Evolutionary conservation across 805 yeast species (phyloP).

Genomic region (Ogataea naganishii): DNA sequence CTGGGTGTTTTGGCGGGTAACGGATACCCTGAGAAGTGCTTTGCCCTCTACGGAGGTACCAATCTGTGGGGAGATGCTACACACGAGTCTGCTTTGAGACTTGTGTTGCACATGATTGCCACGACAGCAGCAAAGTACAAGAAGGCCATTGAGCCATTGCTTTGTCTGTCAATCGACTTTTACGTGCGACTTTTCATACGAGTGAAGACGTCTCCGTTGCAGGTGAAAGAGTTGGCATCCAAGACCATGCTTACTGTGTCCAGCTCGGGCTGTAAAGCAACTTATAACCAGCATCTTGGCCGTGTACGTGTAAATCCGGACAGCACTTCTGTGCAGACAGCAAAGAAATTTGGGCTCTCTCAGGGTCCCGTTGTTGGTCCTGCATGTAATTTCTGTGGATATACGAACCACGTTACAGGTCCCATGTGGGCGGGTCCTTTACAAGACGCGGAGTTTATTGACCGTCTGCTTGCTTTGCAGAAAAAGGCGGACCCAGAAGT

Average conservation of each 20-base stretch:
- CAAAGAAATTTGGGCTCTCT: constrained; percentile 45
- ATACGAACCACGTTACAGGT: constrained; percentile 73
- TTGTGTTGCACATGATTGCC: constrained; percentile 70
- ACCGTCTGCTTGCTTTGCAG: constrained; percentile 49
- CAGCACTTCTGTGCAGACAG: constrained; percentile 18
- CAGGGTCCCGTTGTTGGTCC: constrained; percentile 54
- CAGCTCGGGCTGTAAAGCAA: constrained; percentile 83
- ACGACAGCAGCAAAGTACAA: constrained; percentile 86
- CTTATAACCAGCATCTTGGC: constrained; percentile 69
- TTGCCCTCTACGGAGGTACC: constrained; percentile 88
- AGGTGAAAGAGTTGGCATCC: constrained; percentile 72
- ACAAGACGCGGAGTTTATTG: constrained; percentile 63
- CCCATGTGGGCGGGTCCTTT: constrained; percentile 92
- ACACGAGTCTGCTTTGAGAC: constrained; percentile 87
- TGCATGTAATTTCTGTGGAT: constrained; percentile 63
- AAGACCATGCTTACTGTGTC: constrained; percentile 71
- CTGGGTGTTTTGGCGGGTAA: constrained; percentile 92
- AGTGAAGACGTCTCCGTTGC: constrained; percentile 68
- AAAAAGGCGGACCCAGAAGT: constrained; percentile 37
- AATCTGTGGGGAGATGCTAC: constrained; percentile 79
- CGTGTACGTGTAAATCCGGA: constrained; percentile 30
- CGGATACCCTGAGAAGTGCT: constrained; percentile 95
- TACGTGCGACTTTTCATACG: constrained; percentile 81
- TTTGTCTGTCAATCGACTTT: constrained; percentile 84
- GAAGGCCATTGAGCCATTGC: constrained; percentile 76